Percentiles rank a stretch among this genome's conserved stretches.
These are phyloP conservation scores for Leishmania lainsoni DNA, from an alignment of 208 protist species.

Conservation along the genomic window DNA sequence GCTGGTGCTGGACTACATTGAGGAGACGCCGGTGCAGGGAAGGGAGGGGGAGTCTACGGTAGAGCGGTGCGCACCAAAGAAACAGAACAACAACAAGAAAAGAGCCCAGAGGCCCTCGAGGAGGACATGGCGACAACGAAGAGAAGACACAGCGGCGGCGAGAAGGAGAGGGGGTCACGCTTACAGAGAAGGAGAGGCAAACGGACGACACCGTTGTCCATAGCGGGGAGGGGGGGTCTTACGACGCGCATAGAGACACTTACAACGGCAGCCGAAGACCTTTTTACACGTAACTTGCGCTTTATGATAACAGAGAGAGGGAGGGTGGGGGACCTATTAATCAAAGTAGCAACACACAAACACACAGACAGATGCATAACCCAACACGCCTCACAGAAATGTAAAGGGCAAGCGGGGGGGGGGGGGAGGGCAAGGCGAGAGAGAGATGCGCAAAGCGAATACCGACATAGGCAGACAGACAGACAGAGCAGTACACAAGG, in stretches of 20 bases:
- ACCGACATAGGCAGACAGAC: neutral
- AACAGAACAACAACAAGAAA: neutral
- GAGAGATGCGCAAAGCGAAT: neutral
- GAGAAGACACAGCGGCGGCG: neutral
- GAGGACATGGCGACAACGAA: neutral
- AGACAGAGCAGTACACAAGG: neutral
- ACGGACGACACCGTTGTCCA: neutral
- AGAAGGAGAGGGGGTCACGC: neutral
- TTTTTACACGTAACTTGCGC: neutral
- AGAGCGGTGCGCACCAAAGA: neutral
- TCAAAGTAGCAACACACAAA: neutral
- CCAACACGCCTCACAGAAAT: neutral
- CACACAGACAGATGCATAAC: neutral
- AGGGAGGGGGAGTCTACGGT: neutral
- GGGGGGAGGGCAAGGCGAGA: neutral
- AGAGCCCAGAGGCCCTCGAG: neutral
- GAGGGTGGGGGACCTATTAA: neutral
- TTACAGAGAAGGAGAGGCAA: neutral
- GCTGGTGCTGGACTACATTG: neutral
- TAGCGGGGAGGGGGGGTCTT: neutral
- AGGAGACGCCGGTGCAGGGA: neutral
- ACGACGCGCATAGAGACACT: neutral
- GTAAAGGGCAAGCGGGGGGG: neutral
- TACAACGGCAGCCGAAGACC: neutral
- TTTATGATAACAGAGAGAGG: slow-evolving; percentile 9